Evolutionary conservation across 208 protist genomes (phyloP).

Genomic region (Acanthamoeba sp.): DNA sequence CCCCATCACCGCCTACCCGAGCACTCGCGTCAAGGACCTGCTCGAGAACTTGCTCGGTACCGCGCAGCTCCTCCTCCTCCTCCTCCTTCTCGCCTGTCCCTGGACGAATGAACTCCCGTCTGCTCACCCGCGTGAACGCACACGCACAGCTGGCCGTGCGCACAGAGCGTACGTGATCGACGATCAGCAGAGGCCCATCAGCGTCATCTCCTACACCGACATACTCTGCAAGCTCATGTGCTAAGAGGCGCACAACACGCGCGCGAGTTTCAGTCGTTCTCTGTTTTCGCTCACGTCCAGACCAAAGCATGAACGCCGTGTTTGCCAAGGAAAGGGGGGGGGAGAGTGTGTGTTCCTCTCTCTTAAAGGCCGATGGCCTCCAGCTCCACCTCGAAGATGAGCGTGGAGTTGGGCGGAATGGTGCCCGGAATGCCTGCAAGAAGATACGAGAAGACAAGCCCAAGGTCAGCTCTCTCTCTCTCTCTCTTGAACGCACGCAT

Average conservation of each 20-base stretch:
- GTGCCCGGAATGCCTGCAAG: background rate
- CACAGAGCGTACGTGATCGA: conserved; percentile 56
- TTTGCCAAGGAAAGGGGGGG: background rate
- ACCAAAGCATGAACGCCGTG: too few relatives aligned
- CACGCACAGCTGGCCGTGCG: background rate
- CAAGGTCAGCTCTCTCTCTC: background rate
- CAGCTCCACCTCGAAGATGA: conserved; percentile 64
- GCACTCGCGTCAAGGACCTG: background rate
- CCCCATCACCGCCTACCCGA: background rate
- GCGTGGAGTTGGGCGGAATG: conserved; percentile 52
- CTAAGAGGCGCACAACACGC: background rate
- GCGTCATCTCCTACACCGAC: conserved; percentile 20
- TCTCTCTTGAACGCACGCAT: background rate
- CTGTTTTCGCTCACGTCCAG: background rate
- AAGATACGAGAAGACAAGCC: background rate
- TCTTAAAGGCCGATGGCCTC: background rate
- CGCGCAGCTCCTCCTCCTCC: background rate
- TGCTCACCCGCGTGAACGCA: background rate
- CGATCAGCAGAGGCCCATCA: conserved; percentile 43
- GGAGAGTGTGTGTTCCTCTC: too few relatives aligned
- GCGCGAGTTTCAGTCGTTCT: background rate
- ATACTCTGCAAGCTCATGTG: conserved; percentile 1
- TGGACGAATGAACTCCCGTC: background rate
- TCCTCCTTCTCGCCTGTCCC: background rate
- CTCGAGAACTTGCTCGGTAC: conserved; percentile 32